phyloP scores from a whole-genome alignment of 2,329 filamentous ascomycete species.

The Monilinia laxa region DNA sequence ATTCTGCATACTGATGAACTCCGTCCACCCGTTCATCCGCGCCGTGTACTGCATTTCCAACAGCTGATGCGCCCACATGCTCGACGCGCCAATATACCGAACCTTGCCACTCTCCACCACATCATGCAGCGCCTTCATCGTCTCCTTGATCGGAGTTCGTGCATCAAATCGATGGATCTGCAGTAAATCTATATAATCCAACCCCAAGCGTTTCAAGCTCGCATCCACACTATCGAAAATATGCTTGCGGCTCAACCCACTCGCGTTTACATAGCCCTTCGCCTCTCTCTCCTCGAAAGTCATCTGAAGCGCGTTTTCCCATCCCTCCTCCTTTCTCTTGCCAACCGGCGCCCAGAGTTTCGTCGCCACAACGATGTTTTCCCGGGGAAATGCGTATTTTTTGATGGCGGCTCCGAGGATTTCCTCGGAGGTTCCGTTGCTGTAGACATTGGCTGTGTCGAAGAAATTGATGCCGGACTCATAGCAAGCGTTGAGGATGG shows the following conservation, averaged over 20 bases:
- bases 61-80: conserved; percentile 30
- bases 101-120: conserved; percentile 58
- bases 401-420: conserved; percentile 55
- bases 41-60: conserved; percentile 44
- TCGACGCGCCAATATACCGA: conserved; percentile 50
- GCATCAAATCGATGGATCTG: conserved; percentile 60
- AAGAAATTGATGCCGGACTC: conserved; percentile 55
- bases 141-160: conserved; percentile 53
- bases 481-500: conserved; percentile 51
- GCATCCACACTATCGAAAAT: conserved; percentile 64
- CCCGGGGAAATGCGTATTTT: conserved; percentile 62
- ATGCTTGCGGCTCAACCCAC: conserved; percentile 59
- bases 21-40: conserved; percentile 53
- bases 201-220: conserved; percentile 53
- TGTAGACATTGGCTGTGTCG: conserved; percentile 51
- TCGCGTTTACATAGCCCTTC: conserved; percentile 46
- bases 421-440: conserved; percentile 49
- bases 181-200: conserved; percentile 49
- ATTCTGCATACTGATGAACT: conserved; percentile 61
- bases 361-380: conserved; percentile 64
- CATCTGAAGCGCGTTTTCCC: conserved; percentile 24
- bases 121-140: conserved; percentile 60
- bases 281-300: conserved; percentile 41
- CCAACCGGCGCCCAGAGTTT: conserved; percentile 50
- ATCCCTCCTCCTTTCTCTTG: conserved; percentile 17